phyloP scores from a whole-genome alignment of 2,329 filamentous ascomycete genomes.

The Onygenales sp. region DNA sequence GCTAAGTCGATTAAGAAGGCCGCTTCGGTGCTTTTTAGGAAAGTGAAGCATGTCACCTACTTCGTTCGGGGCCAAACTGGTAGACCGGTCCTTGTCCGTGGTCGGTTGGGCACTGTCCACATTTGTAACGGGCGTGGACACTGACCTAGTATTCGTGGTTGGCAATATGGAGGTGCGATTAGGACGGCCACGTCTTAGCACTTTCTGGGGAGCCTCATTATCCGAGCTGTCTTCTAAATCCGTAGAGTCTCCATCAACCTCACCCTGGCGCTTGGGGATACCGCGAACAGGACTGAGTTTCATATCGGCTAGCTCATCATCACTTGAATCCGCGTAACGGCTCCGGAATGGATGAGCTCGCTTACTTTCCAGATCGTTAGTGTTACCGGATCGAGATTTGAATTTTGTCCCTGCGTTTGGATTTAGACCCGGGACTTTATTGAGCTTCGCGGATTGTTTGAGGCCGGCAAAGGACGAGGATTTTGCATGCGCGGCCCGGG shows the following conservation, averaged over 20 bases:
- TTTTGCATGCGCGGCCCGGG: slow-evolving; percentile 26
- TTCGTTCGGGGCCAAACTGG: slow-evolving; percentile 40
- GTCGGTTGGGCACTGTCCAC: background rate
- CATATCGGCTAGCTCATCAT: slow-evolving; percentile 42
- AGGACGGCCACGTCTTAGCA: slow-evolving; percentile 18
- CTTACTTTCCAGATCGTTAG: slow-evolving; percentile 51
- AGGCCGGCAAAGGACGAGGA: slow-evolving; percentile 32
- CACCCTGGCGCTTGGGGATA: slow-evolving; percentile 49
- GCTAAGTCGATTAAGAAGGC: slow-evolving; percentile 23
- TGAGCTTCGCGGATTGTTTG: slow-evolving; percentile 25
- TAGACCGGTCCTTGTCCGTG: slow-evolving; percentile 26
- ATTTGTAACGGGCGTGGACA: background rate
- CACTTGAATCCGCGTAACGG: slow-evolving; percentile 64
- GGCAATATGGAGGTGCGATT: slow-evolving; percentile 4
- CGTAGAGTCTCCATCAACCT: slow-evolving; percentile 53
- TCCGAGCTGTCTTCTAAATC: slow-evolving; percentile 54
- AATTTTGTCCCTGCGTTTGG: slow-evolving; percentile 17
- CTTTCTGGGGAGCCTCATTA: slow-evolving; percentile 26
- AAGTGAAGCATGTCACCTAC: slow-evolving; percentile 24
- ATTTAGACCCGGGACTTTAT: slow-evolving; percentile 14
- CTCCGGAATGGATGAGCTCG: slow-evolving; percentile 37
- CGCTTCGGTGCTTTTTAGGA: slow-evolving; percentile 17
- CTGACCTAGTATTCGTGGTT: background rate
- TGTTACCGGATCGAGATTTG: slow-evolving; percentile 48
- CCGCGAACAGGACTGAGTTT: slow-evolving; percentile 47